Percentiles rank a stretch among this genome's conserved stretches.
These are phyloP conservation scores for Calonectria ilicicola DNA, from an alignment of 2,329 filamentous ascomycete genomes.

Conservation along the genomic window DNA sequence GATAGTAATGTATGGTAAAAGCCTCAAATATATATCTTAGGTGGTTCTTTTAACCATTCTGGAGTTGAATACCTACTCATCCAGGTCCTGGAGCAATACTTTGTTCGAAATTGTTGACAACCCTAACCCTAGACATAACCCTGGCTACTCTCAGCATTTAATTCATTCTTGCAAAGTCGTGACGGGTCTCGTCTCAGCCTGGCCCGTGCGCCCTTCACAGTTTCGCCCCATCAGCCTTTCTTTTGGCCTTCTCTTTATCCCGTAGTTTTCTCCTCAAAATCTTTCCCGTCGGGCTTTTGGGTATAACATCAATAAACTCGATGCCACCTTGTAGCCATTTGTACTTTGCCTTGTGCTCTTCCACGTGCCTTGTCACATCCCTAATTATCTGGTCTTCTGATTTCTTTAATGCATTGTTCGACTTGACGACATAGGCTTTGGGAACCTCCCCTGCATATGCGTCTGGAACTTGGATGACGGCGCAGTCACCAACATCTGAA, in stretches of 20 bases:
- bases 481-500: conserved; percentile 72
- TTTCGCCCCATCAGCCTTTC: not conserved
- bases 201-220: not conserved
- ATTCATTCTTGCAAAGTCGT: no score
- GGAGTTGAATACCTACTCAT: no score
- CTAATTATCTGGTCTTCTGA: not conserved
- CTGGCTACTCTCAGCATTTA: no score
- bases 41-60: no score
- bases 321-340: not conserved
- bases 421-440: not conserved
- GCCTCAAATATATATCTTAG: no score
- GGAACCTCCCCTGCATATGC: not conserved
- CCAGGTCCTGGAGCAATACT: no score
- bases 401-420: not conserved
- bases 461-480: not conserved
- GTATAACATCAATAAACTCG: not conserved
- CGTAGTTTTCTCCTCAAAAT: not conserved
- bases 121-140: not conserved
- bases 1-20: not conserved
- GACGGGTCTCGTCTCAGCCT: no score
- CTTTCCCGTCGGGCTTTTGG: not conserved
- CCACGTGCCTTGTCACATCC: not conserved
- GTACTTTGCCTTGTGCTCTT: not conserved
- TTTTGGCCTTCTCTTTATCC: not conserved
- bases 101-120: not conserved